These are phyloP conservation scores for Euphorbia pulcherrima DNA, from an alignment of 345 rosid species.

Conservation along the genomic window DNA sequence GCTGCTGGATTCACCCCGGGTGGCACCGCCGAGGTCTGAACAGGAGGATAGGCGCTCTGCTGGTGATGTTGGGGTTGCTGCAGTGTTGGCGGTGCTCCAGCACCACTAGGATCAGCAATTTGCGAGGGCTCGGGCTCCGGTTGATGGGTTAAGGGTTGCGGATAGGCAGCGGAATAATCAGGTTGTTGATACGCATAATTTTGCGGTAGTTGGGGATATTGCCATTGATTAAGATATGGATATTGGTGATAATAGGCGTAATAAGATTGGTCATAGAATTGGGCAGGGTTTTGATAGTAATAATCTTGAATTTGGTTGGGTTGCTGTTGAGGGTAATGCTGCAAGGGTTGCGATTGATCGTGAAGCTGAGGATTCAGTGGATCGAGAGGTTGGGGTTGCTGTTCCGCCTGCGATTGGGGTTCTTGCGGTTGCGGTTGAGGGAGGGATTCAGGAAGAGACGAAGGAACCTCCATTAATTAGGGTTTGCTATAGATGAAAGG, in stretches of 20 bases:
- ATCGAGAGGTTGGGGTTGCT: neutral
- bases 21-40: slow-evolving; percentile 5
- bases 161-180: slow-evolving; percentile 4
- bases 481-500: neutral
- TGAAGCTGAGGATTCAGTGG: neutral
- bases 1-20: slow-evolving; percentile 26
- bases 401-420: neutral
- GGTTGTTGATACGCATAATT: slow-evolving; percentile 9
- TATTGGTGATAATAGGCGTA: slow-evolving; percentile 10
- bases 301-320: slow-evolving; percentile 11
- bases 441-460: neutral
- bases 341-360: neutral
- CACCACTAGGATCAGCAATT: slow-evolving; percentile 10
- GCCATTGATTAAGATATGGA: slow-evolving; percentile 16
- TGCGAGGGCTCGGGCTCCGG: neutral
- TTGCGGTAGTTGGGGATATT: slow-evolving; percentile 2
- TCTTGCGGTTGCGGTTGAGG: neutral
- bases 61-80: slow-evolving; percentile 9
- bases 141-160: slow-evolving; percentile 3
- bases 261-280: slow-evolving; percentile 10
- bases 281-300: slow-evolving; percentile 16
- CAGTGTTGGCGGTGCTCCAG: too few species aligned
- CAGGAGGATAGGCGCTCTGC: slow-evolving; percentile 6
- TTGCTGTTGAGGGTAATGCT: neutral
- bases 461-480: neutral